Conservation (phyloP, 805 yeast species). For the Alloascoidea africana region DNA sequence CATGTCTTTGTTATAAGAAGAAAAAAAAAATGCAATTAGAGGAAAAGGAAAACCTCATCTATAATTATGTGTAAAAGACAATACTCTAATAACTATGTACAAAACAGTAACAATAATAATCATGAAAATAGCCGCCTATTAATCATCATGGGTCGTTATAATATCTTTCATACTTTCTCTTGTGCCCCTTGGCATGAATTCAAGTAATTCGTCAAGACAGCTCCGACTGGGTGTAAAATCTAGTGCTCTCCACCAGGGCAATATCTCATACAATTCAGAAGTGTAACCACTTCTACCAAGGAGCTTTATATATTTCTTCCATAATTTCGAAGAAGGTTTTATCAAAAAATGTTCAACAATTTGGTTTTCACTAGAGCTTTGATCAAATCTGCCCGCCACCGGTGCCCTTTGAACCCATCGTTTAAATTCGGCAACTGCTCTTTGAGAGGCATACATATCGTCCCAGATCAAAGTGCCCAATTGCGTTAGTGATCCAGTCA, state of each 20-base stretch:
- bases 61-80: too few species aligned
- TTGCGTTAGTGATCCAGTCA: background rate
- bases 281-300: conserved; percentile 30
- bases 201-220: conserved; percentile 15
- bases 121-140: too few species aligned
- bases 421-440: conserved; percentile 43
- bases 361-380: conserved; percentile 5
- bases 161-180: too few species aligned
- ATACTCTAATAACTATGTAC: too few species aligned
- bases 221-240: conserved; percentile 24
- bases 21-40: too few species aligned
- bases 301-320: conserved; percentile 37
- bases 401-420: conserved; percentile 20
- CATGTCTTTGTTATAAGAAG: too few species aligned
- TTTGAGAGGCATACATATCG: conserved; percentile 36
- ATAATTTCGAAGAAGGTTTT: conserved; percentile 29
- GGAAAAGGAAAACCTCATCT: too few species aligned
- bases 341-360: conserved; percentile 17
- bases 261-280: conserved; percentile 31
- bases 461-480: conserved; percentile 29
- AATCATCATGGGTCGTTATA: too few species aligned
- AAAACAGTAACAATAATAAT: too few species aligned
- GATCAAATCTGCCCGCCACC: conserved; percentile 13
- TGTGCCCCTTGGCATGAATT: background rate
- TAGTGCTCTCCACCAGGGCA: conserved; percentile 39